Conservation (phyloP, 768 basidiomycete genomes). For the Pulveroboletus sp. region DNA sequence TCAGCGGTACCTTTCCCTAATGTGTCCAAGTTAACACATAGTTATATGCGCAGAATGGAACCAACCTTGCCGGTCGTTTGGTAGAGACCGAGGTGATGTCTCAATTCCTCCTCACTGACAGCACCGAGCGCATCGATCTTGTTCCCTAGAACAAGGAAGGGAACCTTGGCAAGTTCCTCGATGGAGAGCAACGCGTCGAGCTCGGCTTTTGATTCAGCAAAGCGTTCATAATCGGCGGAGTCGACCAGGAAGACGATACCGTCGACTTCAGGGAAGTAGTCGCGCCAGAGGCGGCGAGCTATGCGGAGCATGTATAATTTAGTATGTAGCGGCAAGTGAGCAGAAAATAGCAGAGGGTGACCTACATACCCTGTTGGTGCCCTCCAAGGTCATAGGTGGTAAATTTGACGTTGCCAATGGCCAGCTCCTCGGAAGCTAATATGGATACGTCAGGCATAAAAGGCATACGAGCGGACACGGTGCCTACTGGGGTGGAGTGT, state of each 20-base stretch:
- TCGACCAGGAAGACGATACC: conserved; percentile 99
- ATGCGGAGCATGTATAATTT: background rate
- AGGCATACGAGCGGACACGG: background rate
- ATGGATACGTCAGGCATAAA: conserved; percentile 7
- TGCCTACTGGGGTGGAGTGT: conserved; percentile 95
- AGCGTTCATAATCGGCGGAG: conserved; percentile 94
- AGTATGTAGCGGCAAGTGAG: background rate
- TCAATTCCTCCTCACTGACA: conserved; percentile 94
- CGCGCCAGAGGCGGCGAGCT: conserved; percentile 98
- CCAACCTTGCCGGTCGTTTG: conserved; percentile 98
- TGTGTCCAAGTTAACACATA: conserved; percentile 4
- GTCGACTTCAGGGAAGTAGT: conserved; percentile 99
- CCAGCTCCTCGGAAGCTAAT: conserved; percentile 94
- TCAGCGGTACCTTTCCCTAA: conserved; percentile 95
- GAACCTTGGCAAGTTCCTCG: conserved; percentile 92
- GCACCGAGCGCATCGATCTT: conserved; percentile 99
- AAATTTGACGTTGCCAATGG: conserved; percentile 98
- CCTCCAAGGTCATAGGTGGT: conserved; percentile 98
- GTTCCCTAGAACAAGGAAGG: conserved; percentile 97
- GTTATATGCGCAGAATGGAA: background rate
- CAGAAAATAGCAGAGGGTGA: background rate
- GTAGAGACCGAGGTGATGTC: conserved; percentile 91
- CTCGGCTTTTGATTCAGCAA: conserved; percentile 94
- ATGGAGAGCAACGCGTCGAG: conserved; percentile 94
- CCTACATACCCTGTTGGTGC: conserved; percentile 80